A percentile compares a stretch with the other conserved stretches of the same genome.
phyloP scores from a whole-genome alignment of 2,329 filamentous ascomycete genomes.

The Curvularia spicifera region DNA sequence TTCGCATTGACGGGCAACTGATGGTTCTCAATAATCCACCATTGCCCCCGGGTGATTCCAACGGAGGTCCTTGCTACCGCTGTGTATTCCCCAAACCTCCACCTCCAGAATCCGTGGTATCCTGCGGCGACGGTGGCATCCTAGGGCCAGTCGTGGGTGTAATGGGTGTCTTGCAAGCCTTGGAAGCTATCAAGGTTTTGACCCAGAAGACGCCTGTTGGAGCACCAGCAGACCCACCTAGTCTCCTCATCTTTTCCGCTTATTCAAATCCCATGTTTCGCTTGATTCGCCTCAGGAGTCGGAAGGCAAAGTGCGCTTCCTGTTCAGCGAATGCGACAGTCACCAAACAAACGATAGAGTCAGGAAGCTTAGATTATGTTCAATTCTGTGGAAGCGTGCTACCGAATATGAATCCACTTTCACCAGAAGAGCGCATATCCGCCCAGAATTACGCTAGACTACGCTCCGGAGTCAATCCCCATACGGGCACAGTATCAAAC shows the following conservation, averaged over 20 bases:
- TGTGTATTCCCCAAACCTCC: conserved; percentile 91
- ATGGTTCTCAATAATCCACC: conserved; percentile 86
- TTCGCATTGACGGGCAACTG: conserved; percentile 87
- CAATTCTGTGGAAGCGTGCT: conserved; percentile 77
- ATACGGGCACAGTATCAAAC: conserved; percentile 38
- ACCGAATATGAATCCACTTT: conserved; percentile 62
- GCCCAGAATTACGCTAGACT: conserved; percentile 64
- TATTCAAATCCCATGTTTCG: conserved; percentile 68
- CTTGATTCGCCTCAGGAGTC: conserved; percentile 73
- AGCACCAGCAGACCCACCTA: conserved; percentile 42
- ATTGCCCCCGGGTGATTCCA: conserved; percentile 60
- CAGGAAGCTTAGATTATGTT: conserved; percentile 78
- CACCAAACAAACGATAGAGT: conserved; percentile 65
- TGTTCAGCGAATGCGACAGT: conserved; percentile 72
- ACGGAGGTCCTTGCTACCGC: conserved; percentile 85
- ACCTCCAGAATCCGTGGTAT: conserved; percentile 79
- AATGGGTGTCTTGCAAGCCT: conserved; percentile 91
- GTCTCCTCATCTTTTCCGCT: conserved; percentile 62
- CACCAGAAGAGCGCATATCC: conserved; percentile 70
- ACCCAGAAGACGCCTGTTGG: conserved; percentile 46
- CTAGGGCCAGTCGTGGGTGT: conserved; percentile 88
- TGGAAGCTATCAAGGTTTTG: conserved; percentile 88
- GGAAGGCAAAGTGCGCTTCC: conserved; percentile 74
- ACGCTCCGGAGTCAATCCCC: conserved; percentile 42
- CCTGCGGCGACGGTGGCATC: conserved; percentile 92